Evolutionary conservation across 345 rosid species (phyloP).

Genomic region (Arabidopsis arenosa): DNA sequence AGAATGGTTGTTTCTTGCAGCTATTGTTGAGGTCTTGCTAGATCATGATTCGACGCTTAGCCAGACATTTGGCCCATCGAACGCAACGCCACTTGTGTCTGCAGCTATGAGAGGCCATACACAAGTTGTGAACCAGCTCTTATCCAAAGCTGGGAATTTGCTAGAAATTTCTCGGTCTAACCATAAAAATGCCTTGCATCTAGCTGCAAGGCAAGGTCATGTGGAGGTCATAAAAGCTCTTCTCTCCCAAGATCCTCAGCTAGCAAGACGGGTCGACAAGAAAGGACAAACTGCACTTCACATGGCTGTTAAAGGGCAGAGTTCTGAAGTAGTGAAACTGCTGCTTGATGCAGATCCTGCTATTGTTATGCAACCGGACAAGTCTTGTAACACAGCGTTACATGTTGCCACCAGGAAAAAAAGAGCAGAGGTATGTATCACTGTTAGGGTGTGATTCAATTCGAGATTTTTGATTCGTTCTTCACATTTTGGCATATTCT

Average conservation of each 20-base stretch:
- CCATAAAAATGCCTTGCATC: slow-evolving; percentile 90
- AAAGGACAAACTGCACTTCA: slow-evolving; percentile 97
- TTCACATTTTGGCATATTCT: slow-evolving; percentile 18
- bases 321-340: slow-evolving; percentile 81
- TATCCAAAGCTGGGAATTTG: slow-evolving; percentile 79
- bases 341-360: slow-evolving; percentile 95
- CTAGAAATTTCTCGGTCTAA: slow-evolving; percentile 78
- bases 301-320: slow-evolving; percentile 97
- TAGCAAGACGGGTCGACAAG: slow-evolving; percentile 90
- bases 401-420: slow-evolving; percentile 96
- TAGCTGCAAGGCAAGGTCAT: slow-evolving; percentile 88
- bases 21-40: slow-evolving; percentile 82
- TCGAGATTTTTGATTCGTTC: neutral
- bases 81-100: slow-evolving; percentile 85
- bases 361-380: slow-evolving; percentile 94
- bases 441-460: slow-evolving; percentile 7
- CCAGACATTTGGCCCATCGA: slow-evolving; percentile 76
- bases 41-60: slow-evolving; percentile 84
- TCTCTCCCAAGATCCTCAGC: slow-evolving; percentile 76
- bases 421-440: slow-evolving; percentile 71
- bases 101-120: slow-evolving; percentile 95
- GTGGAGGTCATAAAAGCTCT: slow-evolving; percentile 79
- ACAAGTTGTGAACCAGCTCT: slow-evolving; percentile 77
- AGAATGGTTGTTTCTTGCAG: slow-evolving; percentile 53
- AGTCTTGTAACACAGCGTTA: slow-evolving; percentile 86